Evolutionary conservation across 2,329 filamentous ascomycete species (phyloP), one percentile per base, ranked within the genome.

Genomic region (Beauveria sp.): DNA sequence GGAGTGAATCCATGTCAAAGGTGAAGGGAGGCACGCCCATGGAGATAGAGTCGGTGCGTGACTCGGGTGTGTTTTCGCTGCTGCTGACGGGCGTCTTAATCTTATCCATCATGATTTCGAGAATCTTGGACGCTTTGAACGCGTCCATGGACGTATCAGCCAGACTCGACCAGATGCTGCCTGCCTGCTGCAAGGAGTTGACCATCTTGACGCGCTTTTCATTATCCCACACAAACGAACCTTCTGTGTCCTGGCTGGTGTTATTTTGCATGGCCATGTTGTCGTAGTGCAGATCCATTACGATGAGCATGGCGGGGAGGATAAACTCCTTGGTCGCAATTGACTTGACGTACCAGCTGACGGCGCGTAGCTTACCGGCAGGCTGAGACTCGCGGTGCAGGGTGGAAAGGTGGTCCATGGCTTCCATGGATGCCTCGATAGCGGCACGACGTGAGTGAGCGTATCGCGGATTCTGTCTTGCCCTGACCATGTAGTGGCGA

Each of bases 51-150:
- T 62, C 61, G 2, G 58, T 65, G n/a, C 46, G 60, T n/a, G 62
- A 63, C 55, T 62, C 62, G 10, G 62, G 53, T 3, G 63, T 61
- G 38, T 60, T 60, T 43, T 65, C 62, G 30, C 47, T 62, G 42
- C 58, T 63, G 43, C 53, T 60, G 8, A 56, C 45, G 6, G 62
- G 62, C 16, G 62, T 63, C 63, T 70, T 87, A 59, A 97, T 80
- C 72, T 95, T 95, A 38, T 86, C 81, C 50, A 98, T 76, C 84
- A 98, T 92, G 57, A 97, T 86, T 24, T 86, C 86, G n/a, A 98
- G 78, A 26, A 93, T 82, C 47, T 85, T 86, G 46, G 86, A 86
- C 1, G 91, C 93, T 75, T 98, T 98, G 77, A 87, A 93, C 0
- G 93, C 91, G 67, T 98, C 93, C 76, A 97, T 88, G 1, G 89